phyloP scores from a whole-genome alignment of 129 eudicot genomes.

The Artemisia tridentata region DNA sequence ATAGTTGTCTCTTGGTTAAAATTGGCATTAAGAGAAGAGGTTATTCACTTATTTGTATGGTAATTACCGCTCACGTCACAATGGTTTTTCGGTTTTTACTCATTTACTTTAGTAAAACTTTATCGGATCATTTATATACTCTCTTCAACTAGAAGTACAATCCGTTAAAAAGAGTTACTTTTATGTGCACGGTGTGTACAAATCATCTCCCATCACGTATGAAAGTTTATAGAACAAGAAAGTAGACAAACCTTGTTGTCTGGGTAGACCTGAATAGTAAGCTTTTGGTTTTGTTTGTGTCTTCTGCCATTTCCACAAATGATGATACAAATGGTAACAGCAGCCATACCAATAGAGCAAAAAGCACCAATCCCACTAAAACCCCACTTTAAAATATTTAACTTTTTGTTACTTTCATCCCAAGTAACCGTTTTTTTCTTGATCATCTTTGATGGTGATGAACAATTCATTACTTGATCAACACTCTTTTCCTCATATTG shows the following conservation, averaged over 20 bases:
- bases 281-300: conserved; percentile 46
- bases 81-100: no score
- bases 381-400: conserved; percentile 53
- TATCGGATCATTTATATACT: no score
- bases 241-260: conserved; percentile 60
- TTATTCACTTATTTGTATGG: no score
- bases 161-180: no score
- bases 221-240: neutral
- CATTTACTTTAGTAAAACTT: no score
- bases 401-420: conserved; percentile 22
- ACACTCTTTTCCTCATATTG: conserved; percentile 46
- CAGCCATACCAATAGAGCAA: conserved; percentile 77
- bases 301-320: conserved; percentile 41
- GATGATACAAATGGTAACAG: conserved; percentile 67
- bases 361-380: conserved; percentile 64
- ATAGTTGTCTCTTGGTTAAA: no score
- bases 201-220: neutral
- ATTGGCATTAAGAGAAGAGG: no score
- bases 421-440: conserved; percentile 32
- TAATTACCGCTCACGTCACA: no score
- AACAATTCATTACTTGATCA: conserved; percentile 18
- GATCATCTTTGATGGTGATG: conserved; percentile 37
- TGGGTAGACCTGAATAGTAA: conserved; percentile 55
- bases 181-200: no score
- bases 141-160: no score